Percentiles rank a stretch among this genome's conserved stretches.
These are phyloP conservation scores for Xylogone sp. DNA, from an alignment of 2,329 filamentous ascomycete species.

Conservation along the genomic window DNA sequence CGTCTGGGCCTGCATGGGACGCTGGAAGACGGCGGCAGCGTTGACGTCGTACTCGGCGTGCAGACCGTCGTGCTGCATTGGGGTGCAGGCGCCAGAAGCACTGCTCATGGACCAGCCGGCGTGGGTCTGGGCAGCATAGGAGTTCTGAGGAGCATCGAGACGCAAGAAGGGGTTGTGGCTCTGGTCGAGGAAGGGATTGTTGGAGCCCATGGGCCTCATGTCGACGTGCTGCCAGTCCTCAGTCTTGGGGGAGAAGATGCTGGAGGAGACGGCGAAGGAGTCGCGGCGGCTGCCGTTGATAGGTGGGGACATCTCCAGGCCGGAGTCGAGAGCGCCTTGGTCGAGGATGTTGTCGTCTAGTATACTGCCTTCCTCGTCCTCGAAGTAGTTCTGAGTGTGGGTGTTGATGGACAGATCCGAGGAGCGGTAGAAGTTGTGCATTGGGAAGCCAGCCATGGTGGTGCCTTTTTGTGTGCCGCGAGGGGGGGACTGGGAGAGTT, in stretches of 20 bases:
- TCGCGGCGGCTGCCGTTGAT: conserved; percentile 61
- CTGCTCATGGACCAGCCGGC: conserved; percentile 32
- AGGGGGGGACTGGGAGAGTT: conserved; percentile 6
- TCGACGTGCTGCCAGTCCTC: conserved; percentile 63
- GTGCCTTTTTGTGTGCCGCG: conserved; percentile 11
- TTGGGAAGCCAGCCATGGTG: conserved; percentile 27
- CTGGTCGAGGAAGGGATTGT: conserved; percentile 56
- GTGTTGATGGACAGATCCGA: conserved; percentile 28
- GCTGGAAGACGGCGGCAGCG: conserved; percentile 45
- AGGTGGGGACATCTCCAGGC: conserved; percentile 58
- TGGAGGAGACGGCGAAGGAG: conserved; percentile 55
- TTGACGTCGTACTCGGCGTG: conserved; percentile 50
- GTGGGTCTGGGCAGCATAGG: conserved; percentile 23
- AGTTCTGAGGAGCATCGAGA: conserved; percentile 48
- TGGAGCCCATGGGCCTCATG: conserved; percentile 60
- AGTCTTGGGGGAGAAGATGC: conserved; percentile 62
- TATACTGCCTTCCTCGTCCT: conserved; percentile 57
- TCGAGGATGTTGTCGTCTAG: conserved; percentile 60
- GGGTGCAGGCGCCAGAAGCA: conserved; percentile 68
- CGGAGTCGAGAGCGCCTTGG: conserved; percentile 55
- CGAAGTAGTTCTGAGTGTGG: conserved; percentile 47
- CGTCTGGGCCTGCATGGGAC: conserved; percentile 48
- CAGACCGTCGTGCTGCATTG: conserved; percentile 67
- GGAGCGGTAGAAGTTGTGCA: conserved; percentile 28
- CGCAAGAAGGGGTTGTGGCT: conserved; percentile 65